A percentile compares a stretch with the other conserved stretches of the same genome.
Evolutionary conservation across 1,139 yeast genomes (phyloP).

Genomic region (Yamadazyma mexicana): DNA sequence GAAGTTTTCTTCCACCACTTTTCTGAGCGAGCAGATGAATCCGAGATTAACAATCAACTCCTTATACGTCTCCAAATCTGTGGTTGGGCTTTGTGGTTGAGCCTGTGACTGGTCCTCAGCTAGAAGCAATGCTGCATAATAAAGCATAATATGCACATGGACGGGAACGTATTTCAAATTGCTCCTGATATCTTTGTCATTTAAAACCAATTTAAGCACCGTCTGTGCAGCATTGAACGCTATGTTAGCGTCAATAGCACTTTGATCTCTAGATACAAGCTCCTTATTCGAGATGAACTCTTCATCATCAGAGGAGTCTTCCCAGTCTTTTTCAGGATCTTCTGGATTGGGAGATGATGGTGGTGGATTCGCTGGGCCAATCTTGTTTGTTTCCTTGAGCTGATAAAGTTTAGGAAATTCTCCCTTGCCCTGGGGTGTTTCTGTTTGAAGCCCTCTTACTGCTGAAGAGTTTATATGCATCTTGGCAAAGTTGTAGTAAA

Average conservation of each 20-base stretch:
- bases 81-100: constrained; percentile 4
- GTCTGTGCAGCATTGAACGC: constrained; percentile 67
- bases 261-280: constrained; percentile 36
- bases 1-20: constrained; percentile 41
- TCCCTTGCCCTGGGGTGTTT: constrained; percentile 24
- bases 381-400: constrained; percentile 5
- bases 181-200: constrained; percentile 57
- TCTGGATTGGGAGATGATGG: constrained; percentile 7
- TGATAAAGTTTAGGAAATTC: constrained; percentile 43
- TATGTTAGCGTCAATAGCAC: constrained; percentile 41
- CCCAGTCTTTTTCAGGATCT: constrained; percentile 19
- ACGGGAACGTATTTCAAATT: constrained; percentile 67
- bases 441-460: constrained; percentile 46
- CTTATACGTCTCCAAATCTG: constrained; percentile 9
- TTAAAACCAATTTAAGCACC: constrained; percentile 57
- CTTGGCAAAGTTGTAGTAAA: constrained; percentile 72
- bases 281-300: constrained; percentile 40
- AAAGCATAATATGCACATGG: constrained; percentile 70
- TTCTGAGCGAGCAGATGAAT: constrained; percentile 40
- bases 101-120: constrained; percentile 37
- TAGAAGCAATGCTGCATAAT: constrained; percentile 62
- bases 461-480: constrained; percentile 68
- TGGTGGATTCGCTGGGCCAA: constrained; percentile 1
- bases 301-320: constrained; percentile 26
- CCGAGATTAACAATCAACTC: constrained; percentile 27